Conservation (phyloP, 176 grass and related monocot species). For the Rhynchospora pubera region DNA sequence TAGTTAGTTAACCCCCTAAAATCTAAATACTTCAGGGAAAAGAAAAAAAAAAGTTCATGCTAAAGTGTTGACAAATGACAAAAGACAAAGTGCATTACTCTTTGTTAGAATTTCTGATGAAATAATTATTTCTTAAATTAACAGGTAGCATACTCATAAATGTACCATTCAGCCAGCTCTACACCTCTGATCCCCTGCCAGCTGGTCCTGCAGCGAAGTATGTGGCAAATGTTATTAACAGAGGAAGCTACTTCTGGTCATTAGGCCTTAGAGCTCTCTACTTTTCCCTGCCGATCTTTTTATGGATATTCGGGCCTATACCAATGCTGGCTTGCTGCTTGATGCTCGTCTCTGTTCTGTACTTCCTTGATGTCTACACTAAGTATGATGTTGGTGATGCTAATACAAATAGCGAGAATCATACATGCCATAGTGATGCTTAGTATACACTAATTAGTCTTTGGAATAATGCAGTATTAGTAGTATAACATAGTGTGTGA, state of each 20-base stretch:
- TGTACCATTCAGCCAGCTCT: constrained; percentile 28
- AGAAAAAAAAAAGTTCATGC: neutral
- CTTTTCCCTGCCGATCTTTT: constrained; percentile 60
- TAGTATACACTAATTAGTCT: neutral
- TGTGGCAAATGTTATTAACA: constrained; percentile 50
- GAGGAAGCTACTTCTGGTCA: constrained; percentile 80
- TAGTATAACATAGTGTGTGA: neutral
- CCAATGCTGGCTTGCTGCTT: constrained; percentile 59
- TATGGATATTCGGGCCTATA: constrained; percentile 78
- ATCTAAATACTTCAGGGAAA: neutral
- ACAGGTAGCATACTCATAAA: constrained; percentile 47
- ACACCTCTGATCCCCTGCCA: neutral
- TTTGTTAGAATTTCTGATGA: neutral
- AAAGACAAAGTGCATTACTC: neutral
- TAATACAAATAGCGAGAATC: neutral
- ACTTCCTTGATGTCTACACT: constrained; percentile 52
- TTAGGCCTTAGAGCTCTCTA: constrained; percentile 84
- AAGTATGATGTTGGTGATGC: neutral
- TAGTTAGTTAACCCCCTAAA: neutral
- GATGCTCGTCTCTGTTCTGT: constrained; percentile 43
- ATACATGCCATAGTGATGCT: neutral
- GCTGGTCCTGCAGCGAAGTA: constrained; percentile 22
- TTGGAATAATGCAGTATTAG: neutral
- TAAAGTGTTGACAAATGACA: neutral
- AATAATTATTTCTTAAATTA: neutral